A percentile compares a stretch with the other conserved stretches of the same genome.
Evolutionary conservation across 108 stramenopile species (phyloP).

Genomic region (Bacterosira constricta): DNA sequence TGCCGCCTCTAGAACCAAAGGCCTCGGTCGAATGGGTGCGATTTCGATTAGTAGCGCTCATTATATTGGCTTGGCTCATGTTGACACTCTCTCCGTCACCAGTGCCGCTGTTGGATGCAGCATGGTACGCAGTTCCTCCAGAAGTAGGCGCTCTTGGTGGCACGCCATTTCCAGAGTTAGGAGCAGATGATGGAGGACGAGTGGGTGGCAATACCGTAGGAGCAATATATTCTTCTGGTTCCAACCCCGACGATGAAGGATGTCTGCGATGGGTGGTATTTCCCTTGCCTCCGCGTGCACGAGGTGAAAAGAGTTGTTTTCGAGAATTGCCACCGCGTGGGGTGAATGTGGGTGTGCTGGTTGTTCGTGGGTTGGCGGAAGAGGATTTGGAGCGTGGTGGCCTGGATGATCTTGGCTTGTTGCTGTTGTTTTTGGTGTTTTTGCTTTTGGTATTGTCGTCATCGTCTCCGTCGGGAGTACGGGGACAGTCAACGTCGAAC

Average conservation of each 20-base stretch:
- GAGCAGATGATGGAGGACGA: neutral
- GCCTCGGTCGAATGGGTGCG: neutral
- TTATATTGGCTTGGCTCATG: no score
- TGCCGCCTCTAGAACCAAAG: neutral
- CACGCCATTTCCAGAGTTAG: neutral
- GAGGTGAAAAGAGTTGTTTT: neutral
- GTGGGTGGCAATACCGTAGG: neutral
- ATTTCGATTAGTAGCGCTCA: no score
- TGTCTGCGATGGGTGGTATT: neutral
- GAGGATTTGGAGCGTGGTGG: neutral
- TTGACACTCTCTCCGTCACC: no score
- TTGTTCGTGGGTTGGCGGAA: neutral
- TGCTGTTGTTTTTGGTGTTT: neutral
- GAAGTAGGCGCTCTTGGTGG: slow-evolving; percentile 5
- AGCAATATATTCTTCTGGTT: slow-evolving; percentile 40
- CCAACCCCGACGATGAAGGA: slow-evolving; percentile 18
- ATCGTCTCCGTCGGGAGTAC: slow-evolving; percentile 39
- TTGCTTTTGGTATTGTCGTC: neutral
- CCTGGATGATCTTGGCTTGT: neutral
- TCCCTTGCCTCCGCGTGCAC: slow-evolving; percentile 1
- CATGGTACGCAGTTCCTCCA: neutral
- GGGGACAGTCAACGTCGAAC: slow-evolving; percentile 51
- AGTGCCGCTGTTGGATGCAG: neutral
- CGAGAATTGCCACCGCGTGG: neutral
- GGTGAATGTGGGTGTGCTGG: no score